These are phyloP conservation scores for Rehmannia glutinosa DNA, from an alignment of 257 asterid genomes.

Conservation along the genomic window DNA sequence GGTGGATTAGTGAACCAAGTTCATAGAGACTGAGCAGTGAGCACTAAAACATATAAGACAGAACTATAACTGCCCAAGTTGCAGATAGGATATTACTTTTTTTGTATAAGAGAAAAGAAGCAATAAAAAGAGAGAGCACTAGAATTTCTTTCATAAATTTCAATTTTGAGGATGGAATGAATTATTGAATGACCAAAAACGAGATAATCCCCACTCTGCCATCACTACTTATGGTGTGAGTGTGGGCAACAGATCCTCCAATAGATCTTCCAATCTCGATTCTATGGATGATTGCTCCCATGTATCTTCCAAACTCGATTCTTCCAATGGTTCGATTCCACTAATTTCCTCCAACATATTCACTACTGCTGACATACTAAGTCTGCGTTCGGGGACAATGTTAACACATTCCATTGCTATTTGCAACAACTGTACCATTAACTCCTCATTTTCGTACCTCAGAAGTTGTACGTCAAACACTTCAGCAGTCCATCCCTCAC, in stretches of 20 bases:
- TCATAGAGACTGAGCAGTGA: too few relatives aligned
- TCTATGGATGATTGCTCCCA: background rate
- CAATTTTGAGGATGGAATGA: background rate
- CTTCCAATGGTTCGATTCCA: background rate
- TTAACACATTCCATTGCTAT: conserved; percentile 1
- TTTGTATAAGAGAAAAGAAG: background rate
- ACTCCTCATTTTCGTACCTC: background rate
- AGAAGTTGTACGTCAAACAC: background rate
- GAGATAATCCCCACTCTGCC: background rate
- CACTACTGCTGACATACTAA: conserved; percentile 1
- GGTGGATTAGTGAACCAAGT: too few relatives aligned
- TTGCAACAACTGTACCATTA: background rate
- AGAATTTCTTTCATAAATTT: background rate
- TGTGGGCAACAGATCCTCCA: background rate
- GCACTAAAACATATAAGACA: too few relatives aligned
- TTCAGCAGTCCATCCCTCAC: background rate
- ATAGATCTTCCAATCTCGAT: conserved; percentile 7
- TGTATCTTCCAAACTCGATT: background rate
- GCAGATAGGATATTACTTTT: too few relatives aligned
- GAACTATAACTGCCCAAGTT: too few relatives aligned
- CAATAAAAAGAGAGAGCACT: background rate
- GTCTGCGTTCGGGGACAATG: background rate
- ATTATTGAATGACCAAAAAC: background rate
- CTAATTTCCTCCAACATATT: conserved; percentile 1
- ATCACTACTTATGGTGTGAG: background rate